Base-by-base conservation (phyloP, 805 yeast species). In the Metschnikowia proteae region DNA sequence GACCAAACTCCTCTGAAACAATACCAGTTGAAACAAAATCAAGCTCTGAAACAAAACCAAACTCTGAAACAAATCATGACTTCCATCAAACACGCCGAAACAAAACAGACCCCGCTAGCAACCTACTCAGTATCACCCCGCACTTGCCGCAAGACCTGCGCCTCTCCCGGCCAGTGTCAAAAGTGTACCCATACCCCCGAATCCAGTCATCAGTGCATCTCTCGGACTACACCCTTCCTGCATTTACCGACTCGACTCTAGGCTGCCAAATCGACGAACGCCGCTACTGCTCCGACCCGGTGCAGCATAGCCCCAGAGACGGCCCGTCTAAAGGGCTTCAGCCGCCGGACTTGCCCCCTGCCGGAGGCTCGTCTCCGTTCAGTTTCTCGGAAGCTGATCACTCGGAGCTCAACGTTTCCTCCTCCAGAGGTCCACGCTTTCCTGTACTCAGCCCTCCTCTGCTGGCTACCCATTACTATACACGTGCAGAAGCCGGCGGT, bases 361-460 rank as follows among this genome's bases (percentile, higher is more conserved):
- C 17, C 17, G 17, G 17, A 17, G 17, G 17, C 41, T 43, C 46
- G 30, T 43, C 46, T 26, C 51, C 34, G 49, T 63, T 62, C 45
- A 58, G 63, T 46, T 63, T 63, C 47, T 59, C 63, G 6, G 67
- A 63, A 22, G 61, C 60, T 6, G 60, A 63, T 35, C 63, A 60
- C 42, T 57, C 65, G 6, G 54, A 59, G 13, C 50, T 63, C 28
- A 51, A 54, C 27, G 56, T 61, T 3, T 54, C 64, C 9, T 58
- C 60, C 25, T 45, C 49, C 5, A 26, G 50, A 10, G 46, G 35
- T 3, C 13, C 3, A 8, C 30, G 13, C 7, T 13, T 29, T 27
- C n/a, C 31, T n/a, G 32, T 32, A 8, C 41, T 32, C 25, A 17
- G 23, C 23, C 32, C 28, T 10, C 41, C 41, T 13, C 17, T 17